These are phyloP conservation scores for Eucalyptus cloeziana DNA, from an alignment of 345 rosid genomes.

Conservation along the genomic window DNA sequence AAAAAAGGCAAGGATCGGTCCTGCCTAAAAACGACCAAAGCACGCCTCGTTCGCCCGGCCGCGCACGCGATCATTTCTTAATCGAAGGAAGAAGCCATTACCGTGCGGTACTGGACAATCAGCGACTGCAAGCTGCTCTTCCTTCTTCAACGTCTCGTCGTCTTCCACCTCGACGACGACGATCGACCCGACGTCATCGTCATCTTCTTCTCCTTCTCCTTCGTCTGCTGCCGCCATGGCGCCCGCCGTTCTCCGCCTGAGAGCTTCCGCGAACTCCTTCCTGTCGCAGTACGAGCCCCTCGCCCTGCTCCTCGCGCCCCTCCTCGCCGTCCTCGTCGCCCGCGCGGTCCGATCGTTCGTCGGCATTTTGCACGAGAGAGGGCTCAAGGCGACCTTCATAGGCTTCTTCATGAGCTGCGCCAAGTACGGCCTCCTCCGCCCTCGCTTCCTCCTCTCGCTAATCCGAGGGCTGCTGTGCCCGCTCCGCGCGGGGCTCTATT, in stretches of 20 bases:
- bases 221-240: not conserved
- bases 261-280: slow-evolving; percentile 46
- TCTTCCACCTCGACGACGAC: not conserved
- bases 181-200: not conserved
- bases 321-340: slow-evolving; percentile 52
- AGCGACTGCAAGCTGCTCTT: not conserved
- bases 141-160: not conserved
- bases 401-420: slow-evolving; percentile 41
- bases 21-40: not conserved
- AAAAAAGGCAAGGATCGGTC: not conserved
- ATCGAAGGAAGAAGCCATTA: not conserved
- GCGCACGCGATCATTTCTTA: not conserved
- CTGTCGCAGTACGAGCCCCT: slow-evolving; percentile 70
- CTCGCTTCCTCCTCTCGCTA: not conserved
- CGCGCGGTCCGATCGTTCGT: slow-evolving; percentile 34
- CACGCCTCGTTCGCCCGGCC: not conserved
- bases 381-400: slow-evolving; percentile 38
- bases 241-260: slow-evolving; percentile 11
- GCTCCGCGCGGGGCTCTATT: not conserved
- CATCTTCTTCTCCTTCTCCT: not conserved
- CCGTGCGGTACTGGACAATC: not conserved
- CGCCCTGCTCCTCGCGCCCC: slow-evolving; percentile 44
- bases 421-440: slow-evolving; percentile 29
- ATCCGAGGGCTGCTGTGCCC: not conserved
- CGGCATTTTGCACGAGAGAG: slow-evolving; percentile 38